Evolutionary conservation across 1,284 basidiomycete species (phyloP), one percentile per base, ranked within the genome.

Genomic region (Ceraceosorus guamensis): DNA sequence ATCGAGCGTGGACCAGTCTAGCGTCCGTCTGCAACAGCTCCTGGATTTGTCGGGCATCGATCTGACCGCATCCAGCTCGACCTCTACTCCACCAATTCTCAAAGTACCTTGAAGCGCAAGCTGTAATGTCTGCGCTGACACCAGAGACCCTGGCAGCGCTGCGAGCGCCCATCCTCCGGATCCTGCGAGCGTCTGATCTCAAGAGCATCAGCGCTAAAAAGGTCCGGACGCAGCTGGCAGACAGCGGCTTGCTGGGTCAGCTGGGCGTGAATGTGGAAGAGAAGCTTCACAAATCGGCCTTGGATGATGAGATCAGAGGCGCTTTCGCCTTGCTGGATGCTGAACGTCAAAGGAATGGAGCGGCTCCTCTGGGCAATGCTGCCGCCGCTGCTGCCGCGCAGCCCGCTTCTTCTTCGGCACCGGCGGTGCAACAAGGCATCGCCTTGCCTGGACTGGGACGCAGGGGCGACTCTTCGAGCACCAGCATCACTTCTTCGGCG

Each of bases 111-210:
- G 24, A 2, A 24, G 24, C 24, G 24, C 24, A 24, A 24, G 24
- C 24, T 24, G 24, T 24, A 24, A 24, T 24, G 24, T 24, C 24
- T 24, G 24, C 24, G 24, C 24, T 24, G 24, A 24, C 24, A 24
- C 24, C 24, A 24, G 24, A 24, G 24, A 24, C 24, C 3, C 3
- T 24, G 24, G 24, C 24, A 24, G 24, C 39, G 39, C 52, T 53
- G 16, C 41, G 44, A n/a, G 41, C 31, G 30, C 52, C 52, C 41
- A 48, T 53, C 43, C 44, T 53, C 16, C 11, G 41, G 14, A 53
- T 53, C 46, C 45, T 53, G 11, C 48, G 52, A 10, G 5, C 16
- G n/a, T 46, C 41, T 31, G 52, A 53, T 33, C 52, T 53, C 11
- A 1, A 13, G 13, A 14, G 11, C 8, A 50, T 53, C 35, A 33